Base-by-base conservation (phyloP, 768 basidiomycete species). In the Pleurotus citrinopileatus region DNA sequence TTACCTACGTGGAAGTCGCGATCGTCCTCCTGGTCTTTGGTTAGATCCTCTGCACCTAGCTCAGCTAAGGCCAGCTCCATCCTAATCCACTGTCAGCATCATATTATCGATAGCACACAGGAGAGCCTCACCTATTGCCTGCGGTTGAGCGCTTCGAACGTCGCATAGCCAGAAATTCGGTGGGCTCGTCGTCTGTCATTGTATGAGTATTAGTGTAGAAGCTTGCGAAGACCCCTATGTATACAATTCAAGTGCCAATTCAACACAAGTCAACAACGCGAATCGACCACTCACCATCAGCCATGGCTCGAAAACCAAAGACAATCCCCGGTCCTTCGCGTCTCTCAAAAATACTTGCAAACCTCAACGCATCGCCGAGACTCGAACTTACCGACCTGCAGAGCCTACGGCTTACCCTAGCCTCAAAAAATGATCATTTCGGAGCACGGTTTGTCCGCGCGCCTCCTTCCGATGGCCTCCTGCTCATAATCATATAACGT, bases 21-120 rank as follows among this genome's bases (percentile, higher is more conserved):
- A 58, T 94, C 91, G 38, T 91, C 87, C 12, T 89, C 91, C 2
- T 70, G 66, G 27, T 91, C 86, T 38, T 81, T 79, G 8, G 68
- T 72, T 3, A 73, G 60, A 32, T 81, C 80, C n/a, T 84, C 83
- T 15, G 73, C 47, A 13, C 75, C 78, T 68, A 87, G 81, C 65
- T 87, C 86, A 2, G 89, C 89, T 59, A 92, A 70, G 4, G 87
- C 90, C 5, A 83, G 79, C 64, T 86, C 83, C 88, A 91, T 89
- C 48, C 90, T 91, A 53, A 5, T 19, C 53, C 5, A 6, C 29
- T 47, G 58, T 60, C 46, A 57, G 42, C 26, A 58, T 15, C 44
- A 22, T 23, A 15, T 38, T 42, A 45, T 28, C 52, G 40, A 32
- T 4, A 15, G 55, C 15, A 27, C 1, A 25, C 29, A 43, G 4